Percentiles rank a stretch among this genome's conserved stretches.
These are phyloP conservation scores for Leccinum solheimii DNA, from an alignment of 1,284 basidiomycete species.

Conservation along the genomic window DNA sequence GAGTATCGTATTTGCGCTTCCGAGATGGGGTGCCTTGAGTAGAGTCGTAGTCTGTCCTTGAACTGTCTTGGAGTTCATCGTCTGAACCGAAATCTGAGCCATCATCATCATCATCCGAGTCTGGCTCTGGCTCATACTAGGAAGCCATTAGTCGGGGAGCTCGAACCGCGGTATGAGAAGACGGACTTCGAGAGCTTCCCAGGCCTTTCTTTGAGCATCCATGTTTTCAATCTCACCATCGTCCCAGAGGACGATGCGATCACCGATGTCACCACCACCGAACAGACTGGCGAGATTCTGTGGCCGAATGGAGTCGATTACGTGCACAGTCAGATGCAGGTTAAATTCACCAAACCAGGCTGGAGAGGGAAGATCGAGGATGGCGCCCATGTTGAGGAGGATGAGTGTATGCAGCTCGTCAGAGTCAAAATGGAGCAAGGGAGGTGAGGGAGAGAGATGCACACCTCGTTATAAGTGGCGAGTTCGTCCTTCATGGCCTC, in stretches of 20 bases:
- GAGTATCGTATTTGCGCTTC: slow-evolving; percentile 59
- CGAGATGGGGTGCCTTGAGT: slow-evolving; percentile 44
- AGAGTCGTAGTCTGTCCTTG: slow-evolving; percentile 45
- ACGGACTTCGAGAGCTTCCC: slow-evolving; percentile 77
- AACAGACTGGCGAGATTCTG: slow-evolving; percentile 91
- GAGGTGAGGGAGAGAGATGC: slow-evolving; percentile 20
- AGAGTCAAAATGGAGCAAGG: slow-evolving; percentile 5
- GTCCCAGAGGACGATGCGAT: slow-evolving; percentile 85
- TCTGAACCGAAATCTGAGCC: slow-evolving; percentile 50
- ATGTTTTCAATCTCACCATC: slow-evolving; percentile 77
- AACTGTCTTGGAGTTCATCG: slow-evolving; percentile 42
- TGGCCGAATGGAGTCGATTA: slow-evolving; percentile 93
- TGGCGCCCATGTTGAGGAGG: slow-evolving; percentile 89
- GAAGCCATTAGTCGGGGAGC: not conserved
- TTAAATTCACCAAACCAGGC: slow-evolving; percentile 77
- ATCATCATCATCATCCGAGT: slow-evolving; percentile 67
- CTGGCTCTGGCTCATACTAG: slow-evolving; percentile 72
- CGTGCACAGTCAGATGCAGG: slow-evolving; percentile 70
- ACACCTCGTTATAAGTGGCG: slow-evolving; percentile 67
- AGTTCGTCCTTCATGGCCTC: slow-evolving; percentile 69
- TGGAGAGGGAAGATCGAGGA: slow-evolving; percentile 76
- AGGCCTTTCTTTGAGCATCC: slow-evolving; percentile 67
- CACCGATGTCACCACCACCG: slow-evolving; percentile 65
- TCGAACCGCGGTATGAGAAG: not conserved
- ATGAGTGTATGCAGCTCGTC: slow-evolving; percentile 86